phyloP scores from a whole-genome alignment of 805 yeast genomes.

The Nematodospora valgi region DNA sequence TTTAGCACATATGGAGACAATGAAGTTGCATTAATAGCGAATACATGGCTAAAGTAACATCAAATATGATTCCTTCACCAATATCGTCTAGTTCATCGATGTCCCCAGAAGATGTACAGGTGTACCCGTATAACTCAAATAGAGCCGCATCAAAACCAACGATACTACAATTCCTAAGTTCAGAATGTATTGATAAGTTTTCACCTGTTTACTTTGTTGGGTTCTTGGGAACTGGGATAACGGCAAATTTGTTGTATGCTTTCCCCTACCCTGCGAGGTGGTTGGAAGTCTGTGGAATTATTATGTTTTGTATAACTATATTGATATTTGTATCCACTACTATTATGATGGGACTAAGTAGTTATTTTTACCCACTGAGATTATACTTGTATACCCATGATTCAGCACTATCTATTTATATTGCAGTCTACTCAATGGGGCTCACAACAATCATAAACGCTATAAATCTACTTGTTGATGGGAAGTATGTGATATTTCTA shows the following conservation, averaged over 20 bases:
- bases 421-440: slow-evolving; percentile 82
- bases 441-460: slow-evolving; percentile 57
- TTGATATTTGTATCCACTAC: slow-evolving; percentile 43
- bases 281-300: slow-evolving; percentile 52
- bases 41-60: too few species aligned
- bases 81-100: too few species aligned
- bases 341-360: slow-evolving; percentile 30
- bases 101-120: too few species aligned
- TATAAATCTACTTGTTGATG: slow-evolving; percentile 42
- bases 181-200: slow-evolving; percentile 20
- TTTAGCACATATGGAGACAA: too few species aligned
- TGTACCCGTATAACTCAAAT: too few species aligned
- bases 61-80: too few species aligned
- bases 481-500: slow-evolving; percentile 14
- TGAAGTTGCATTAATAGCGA: too few species aligned
- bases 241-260: slow-evolving; percentile 51
- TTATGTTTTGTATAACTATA: slow-evolving; percentile 60
- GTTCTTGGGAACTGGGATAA: slow-evolving; percentile 70
- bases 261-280: slow-evolving; percentile 64
- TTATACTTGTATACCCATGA: slow-evolving; percentile 14
- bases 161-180: background rate
- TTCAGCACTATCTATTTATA: slow-evolving; percentile 49
- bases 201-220: slow-evolving; percentile 60
- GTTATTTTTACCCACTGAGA: slow-evolving; percentile 18
- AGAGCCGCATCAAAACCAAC: background rate